Evolutionary conservation across 176 grass and related monocot genomes (phyloP), one percentile per base, ranked within the genome.

Genomic region (Coix lacrymajobi): DNA sequence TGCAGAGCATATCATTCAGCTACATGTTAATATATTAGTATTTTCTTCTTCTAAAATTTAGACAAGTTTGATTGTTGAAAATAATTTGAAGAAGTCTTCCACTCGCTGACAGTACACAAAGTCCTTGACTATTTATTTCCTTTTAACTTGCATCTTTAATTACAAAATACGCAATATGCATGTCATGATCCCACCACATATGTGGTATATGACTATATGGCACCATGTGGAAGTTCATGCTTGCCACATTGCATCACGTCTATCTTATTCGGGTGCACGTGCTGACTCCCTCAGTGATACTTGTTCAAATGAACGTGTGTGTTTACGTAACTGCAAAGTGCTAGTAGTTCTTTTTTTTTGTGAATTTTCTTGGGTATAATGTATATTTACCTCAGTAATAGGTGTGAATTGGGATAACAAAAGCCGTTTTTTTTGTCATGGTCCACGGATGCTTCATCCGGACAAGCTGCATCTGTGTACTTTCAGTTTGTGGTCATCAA

Each of bases 191-290:
- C 33, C 4, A 2, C 11, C 57, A 62, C 19, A 48, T 62, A 62
- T 37, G 30, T 69, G 76, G 33, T 22, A 51, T 56, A 22, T 8
- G 0, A 3, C 2, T 4, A 4, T 4, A 33, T 66, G 74, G 38
- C 26, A 75, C 51, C 77, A 85, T 70, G 87, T 89, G 82, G 45
- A 32, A 28, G 67, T 73, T 73, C 58, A 83, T 79, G 66, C 22
- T 72, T 79, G 54, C 14, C 66, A 63, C 66, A 64, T 63, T 29
- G 66, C 51, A 72, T 63, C 40, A 62, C 20, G 41, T 72, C 57
- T 72, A 49, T 79, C 65, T 73, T 84, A 86, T 80, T 12, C 63
- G 19, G 20, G 13, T 41, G 45, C 69, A 67, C 69, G 67, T 75
- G 77, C 69, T 43, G 13, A 44, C 34, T 13, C 56, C 56, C 31